These are phyloP conservation scores for Asterella californica DNA, from an alignment of 225 moss, liverwort and hornwort species.

Conservation along the genomic window DNA sequence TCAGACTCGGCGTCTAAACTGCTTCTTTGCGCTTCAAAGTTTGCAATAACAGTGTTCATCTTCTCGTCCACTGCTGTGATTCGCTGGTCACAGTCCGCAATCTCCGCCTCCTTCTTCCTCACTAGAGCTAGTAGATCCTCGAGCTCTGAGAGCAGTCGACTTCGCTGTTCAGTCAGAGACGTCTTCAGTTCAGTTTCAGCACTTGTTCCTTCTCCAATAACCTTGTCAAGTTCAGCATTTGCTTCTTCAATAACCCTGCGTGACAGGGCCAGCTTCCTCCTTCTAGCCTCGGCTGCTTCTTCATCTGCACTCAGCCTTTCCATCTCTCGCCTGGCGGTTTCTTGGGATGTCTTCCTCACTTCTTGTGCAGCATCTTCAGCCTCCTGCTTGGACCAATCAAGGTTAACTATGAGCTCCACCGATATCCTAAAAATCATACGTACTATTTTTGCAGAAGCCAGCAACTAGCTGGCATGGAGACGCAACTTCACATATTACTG, in stretches of 20 bases:
- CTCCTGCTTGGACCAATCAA: slow-evolving; percentile 34
- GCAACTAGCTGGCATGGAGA: neutral
- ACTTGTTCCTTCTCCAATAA: slow-evolving; percentile 32
- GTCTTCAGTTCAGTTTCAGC: slow-evolving; percentile 33
- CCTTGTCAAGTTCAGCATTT: slow-evolving; percentile 30
- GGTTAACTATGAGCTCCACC: neutral
- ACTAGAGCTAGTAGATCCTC: slow-evolving; percentile 33
- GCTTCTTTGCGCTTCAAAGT: slow-evolving; percentile 34
- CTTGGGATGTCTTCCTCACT: slow-evolving; percentile 30
- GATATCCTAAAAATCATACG: neutral
- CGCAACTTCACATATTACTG: neutral
- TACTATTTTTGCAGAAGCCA: neutral
- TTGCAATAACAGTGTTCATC: slow-evolving; percentile 30
- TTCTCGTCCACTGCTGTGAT: slow-evolving; percentile 40
- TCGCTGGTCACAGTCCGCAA: slow-evolving; percentile 31
- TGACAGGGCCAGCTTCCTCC: slow-evolving; percentile 26
- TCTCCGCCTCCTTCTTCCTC: slow-evolving; percentile 42
- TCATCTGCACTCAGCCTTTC: slow-evolving; percentile 43
- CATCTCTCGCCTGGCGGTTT: slow-evolving; percentile 28
- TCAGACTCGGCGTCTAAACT: slow-evolving; percentile 24
- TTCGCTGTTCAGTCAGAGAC: slow-evolving; percentile 23
- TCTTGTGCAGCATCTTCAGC: slow-evolving; percentile 37
- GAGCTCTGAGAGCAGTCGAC: slow-evolving; percentile 32
- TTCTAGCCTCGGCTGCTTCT: slow-evolving; percentile 30
- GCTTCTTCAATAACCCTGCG: slow-evolving; percentile 29